phyloP scores from a whole-genome alignment of 139 green algal genomes.

The Chlamydomonas eustigma region DNA sequence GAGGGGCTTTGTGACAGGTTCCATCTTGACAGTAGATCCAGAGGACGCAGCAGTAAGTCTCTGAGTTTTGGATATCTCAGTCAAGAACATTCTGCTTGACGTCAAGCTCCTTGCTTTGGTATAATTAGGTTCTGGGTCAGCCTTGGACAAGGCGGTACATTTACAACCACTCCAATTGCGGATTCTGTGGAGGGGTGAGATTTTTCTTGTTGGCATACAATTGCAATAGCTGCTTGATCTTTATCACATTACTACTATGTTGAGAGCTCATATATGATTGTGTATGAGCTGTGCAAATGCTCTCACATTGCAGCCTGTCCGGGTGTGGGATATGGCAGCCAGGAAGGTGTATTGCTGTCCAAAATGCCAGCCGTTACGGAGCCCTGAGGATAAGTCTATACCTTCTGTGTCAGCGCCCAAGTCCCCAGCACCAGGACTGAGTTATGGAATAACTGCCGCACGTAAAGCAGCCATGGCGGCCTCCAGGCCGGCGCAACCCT shows the following conservation, averaged over 20 bases:
- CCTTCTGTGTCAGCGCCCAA: no score
- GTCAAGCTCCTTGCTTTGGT: background rate
- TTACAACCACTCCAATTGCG: conserved; percentile 80
- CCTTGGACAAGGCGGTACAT: conserved; percentile 82
- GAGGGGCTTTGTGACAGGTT: conserved; percentile 67
- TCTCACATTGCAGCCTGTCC: conserved; percentile 18
- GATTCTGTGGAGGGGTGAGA: conserved; percentile 47
- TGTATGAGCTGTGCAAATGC: background rate
- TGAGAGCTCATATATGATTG: no score
- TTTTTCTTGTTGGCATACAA: background rate
- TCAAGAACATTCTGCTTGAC: background rate
- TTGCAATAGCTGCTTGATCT: no score
- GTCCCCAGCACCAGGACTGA: no score
- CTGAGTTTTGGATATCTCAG: background rate
- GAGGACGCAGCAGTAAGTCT: conserved; percentile 49
- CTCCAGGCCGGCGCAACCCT: conserved; percentile 20
- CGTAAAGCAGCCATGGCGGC: conserved; percentile 18
- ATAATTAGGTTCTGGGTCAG: conserved; percentile 37
- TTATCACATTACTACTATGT: no score
- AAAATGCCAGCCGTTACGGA: conserved; percentile 62
- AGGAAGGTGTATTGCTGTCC: conserved; percentile 72
- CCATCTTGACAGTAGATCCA: conserved; percentile 84
- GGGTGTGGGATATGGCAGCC: conserved; percentile 70
- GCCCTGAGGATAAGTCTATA: no score
- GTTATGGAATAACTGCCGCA: conserved; percentile 2